Evolutionary conservation across 108 stramenopile species (phyloP), one percentile per base, ranked within the genome.

Genomic region (Cylindrotheca fusiformis): DNA sequence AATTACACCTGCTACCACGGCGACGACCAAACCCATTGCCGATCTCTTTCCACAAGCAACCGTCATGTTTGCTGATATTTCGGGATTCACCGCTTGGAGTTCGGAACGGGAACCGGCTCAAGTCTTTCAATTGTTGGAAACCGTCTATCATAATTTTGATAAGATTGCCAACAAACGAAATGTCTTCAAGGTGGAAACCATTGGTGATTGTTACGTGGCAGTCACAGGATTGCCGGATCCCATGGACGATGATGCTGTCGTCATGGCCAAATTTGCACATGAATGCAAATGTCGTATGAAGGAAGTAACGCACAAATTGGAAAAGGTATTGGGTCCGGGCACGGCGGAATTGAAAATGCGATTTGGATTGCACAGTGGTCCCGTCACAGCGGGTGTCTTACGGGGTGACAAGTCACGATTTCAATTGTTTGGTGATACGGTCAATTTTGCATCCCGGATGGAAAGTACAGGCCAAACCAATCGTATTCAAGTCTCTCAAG

Each of bases 121-220:
- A 23, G 58, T 59, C 36, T 59, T 59, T 44, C 19, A 22, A 20
- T 24, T 59, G 12, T 24, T 59, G 22, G 58, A 59, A 8, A 59
- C 27, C 31, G 14, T 44, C 28, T 59, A 45, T 25, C 36, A 26
- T 14, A 12, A 18, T 0, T 59, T 59, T 45, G 58, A 59, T 5
- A 44, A 12, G 23, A 17, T 46, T 5, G 58, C 58, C 19, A 44
- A 59, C 10, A 23, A 44, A 22, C 17, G n/a, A 0, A 31, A 26
- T 30, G 71, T 82, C 0, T 82, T 79, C 68, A 82, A 82, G 58
- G 71, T 82, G 19, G 81, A 82, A 32, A 77, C 76, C 0, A 82
- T 79, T 33, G 81, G 81, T 23, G 81, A 82, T 49, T 57, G 44
- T 20, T 68, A 55, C 18, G 55, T 68, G 47, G 67, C 53, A 3